Evolutionary conservation across 2,329 filamentous ascomycete genomes (phyloP).

Genomic region (Apiospora marii): DNA sequence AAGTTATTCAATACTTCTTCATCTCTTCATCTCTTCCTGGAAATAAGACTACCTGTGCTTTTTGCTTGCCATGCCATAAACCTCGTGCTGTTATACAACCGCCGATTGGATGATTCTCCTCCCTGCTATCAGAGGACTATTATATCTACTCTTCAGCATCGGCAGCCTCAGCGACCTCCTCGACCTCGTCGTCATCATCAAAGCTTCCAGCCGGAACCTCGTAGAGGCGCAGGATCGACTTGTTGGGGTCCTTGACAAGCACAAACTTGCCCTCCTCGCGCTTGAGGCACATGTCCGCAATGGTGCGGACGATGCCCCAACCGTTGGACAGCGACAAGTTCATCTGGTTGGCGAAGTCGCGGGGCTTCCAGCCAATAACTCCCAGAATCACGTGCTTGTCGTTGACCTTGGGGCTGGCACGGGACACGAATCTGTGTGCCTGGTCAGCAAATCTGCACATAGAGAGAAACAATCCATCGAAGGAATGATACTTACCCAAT

Average conservation of each 20-base stretch:
- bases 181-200: conserved; percentile 86
- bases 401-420: conserved; percentile 88
- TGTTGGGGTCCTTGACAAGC: conserved; percentile 92
- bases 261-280: conserved; percentile 84
- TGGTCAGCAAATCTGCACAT: conserved; percentile 4
- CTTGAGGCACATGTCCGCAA: conserved; percentile 90
- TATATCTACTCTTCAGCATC: conserved; percentile 42
- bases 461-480: conserved; percentile 9
- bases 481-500: conserved; percentile 72
- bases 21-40: background rate
- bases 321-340: conserved; percentile 96
- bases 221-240: conserved; percentile 92
- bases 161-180: conserved; percentile 62
- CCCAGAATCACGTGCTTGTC: conserved; percentile 95
- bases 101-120: background rate
- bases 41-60: conserved; percentile 13
- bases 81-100: conserved; percentile 17
- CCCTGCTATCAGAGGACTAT: background rate
- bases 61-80: conserved; percentile 7
- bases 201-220: conserved; percentile 87
- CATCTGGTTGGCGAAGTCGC: conserved; percentile 97
- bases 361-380: conserved; percentile 96
- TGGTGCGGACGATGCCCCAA: conserved; percentile 98
- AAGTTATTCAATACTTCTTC: background rate
- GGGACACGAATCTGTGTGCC: conserved; percentile 82